phyloP scores from a whole-genome alignment of 345 rosid species.

The Lepidium africanum region DNA sequence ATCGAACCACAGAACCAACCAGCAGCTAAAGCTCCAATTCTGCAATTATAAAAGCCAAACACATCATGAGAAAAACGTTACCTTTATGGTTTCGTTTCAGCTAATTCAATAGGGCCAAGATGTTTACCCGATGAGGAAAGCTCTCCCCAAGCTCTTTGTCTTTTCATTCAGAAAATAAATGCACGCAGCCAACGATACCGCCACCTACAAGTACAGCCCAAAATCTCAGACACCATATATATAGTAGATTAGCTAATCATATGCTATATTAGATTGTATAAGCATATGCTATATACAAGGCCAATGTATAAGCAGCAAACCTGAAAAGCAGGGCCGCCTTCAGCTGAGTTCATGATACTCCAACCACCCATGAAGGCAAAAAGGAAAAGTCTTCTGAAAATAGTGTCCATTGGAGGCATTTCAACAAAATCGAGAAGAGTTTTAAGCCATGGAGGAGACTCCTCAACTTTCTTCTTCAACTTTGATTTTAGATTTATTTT shows the following conservation, averaged over 20 bases:
- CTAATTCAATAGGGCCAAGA: neutral
- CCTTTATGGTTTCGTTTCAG: neutral
- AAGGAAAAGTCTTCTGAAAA: slow-evolving; percentile 85
- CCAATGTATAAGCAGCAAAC: slow-evolving; percentile 36
- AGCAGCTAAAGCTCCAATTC: slow-evolving; percentile 66
- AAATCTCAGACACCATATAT: neutral
- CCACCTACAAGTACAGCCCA: slow-evolving; percentile 50
- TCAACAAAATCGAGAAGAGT: slow-evolving; percentile 69
- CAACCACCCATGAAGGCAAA: slow-evolving; percentile 99
- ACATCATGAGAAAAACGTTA: neutral
- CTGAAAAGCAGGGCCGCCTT: slow-evolving; percentile 99
- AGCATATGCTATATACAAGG: neutral
- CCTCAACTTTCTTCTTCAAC: slow-evolving; percentile 91
- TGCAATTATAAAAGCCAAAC: slow-evolving; percentile 21
- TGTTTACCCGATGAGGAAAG: slow-evolving; percentile 62
- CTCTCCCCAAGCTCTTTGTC: slow-evolving; percentile 85
- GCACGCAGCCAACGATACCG: slow-evolving; percentile 94
- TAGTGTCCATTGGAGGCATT: slow-evolving; percentile 71
- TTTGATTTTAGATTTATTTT: slow-evolving; percentile 78
- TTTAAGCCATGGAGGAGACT: slow-evolving; percentile 90
- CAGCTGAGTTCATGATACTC: slow-evolving; percentile 97
- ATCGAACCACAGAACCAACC: slow-evolving; percentile 90
- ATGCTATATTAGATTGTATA: neutral
- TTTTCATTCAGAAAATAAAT: slow-evolving; percentile 85
- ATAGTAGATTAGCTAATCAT: neutral